Evolutionary conservation across 2,329 filamentous ascomycete species (phyloP).

Genomic region (Colletotrichum chlorophyti): DNA sequence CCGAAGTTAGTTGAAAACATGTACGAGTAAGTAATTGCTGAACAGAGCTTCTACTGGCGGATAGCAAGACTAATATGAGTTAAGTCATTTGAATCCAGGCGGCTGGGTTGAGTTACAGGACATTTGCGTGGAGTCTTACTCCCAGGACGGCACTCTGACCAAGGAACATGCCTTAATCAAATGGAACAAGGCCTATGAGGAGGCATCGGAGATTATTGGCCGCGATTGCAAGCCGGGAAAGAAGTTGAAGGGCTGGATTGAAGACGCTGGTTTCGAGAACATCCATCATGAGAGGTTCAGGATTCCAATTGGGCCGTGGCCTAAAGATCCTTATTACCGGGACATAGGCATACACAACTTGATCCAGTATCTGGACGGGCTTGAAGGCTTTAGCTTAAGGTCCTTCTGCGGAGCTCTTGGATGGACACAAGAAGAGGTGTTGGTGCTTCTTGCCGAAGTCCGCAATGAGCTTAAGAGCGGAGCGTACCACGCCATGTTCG

Average conservation of each 20-base stretch:
- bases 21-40: not conserved
- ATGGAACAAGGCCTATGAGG: constrained; percentile 32
- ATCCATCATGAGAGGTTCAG: constrained; percentile 36
- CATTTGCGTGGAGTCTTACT: not conserved
- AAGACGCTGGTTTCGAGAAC: constrained; percentile 39
- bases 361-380: constrained; percentile 30
- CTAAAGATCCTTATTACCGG: constrained; percentile 47
- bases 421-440: constrained; percentile 33
- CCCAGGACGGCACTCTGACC: not conserved
- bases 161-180: not conserved
- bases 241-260: constrained; percentile 28
- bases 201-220: constrained; percentile 36
- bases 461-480: constrained; percentile 35
- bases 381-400: constrained; percentile 30
- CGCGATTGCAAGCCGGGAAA: constrained; percentile 38
- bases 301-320: constrained; percentile 43
- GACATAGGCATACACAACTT: constrained; percentile 40
- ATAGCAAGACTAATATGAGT: constrained; percentile 35
- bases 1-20: not conserved
- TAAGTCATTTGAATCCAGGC: constrained; percentile 13
- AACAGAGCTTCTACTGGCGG: too few relatives aligned
- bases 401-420: constrained; percentile 37
- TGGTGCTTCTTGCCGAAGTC: constrained; percentile 34
- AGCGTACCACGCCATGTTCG: constrained; percentile 38
- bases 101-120: constrained; percentile 19